Percentiles rank a stretch among this genome's conserved stretches.
These are phyloP conservation scores for Ophiognomonia clavigignenti-juglandacearum DNA, from an alignment of 2,329 filamentous ascomycete species.

Conservation along the genomic window DNA sequence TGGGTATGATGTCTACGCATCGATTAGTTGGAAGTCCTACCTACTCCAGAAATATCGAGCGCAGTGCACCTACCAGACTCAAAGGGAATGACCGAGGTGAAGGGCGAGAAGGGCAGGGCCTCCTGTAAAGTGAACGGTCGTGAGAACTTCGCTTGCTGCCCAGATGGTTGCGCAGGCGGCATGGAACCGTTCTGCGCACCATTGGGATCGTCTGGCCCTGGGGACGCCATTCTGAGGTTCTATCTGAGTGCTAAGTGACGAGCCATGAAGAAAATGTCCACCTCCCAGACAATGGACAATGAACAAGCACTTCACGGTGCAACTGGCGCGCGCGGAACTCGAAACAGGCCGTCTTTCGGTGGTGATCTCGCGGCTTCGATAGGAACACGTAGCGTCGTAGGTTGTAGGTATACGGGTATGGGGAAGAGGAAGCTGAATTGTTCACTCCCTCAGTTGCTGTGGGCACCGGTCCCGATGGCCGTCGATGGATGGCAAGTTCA, in stretches of 20 bases:
- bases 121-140: conserved; percentile 63
- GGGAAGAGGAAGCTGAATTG: too few relatives aligned
- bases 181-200: conserved; percentile 23
- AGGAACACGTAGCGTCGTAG: not conserved
- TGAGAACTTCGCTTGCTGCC: conserved; percentile 19
- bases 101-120: conserved; percentile 76
- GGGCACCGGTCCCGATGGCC: not conserved
- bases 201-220: conserved; percentile 25
- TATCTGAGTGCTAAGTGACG: conserved; percentile 24
- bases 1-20: conserved; percentile 59
- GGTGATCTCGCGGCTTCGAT: conserved; percentile 2
- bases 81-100: conserved; percentile 76
- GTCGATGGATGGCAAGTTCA: conserved; percentile 1
- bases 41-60: too few relatives aligned
- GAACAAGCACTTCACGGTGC: not conserved
- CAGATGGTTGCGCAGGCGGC: conserved; percentile 13
- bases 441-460: too few relatives aligned
- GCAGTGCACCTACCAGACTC: conserved; percentile 57
- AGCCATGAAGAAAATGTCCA: conserved; percentile 9
- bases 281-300: conserved; percentile 4
- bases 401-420: too few relatives aligned
- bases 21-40: not conserved
- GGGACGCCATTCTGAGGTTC: conserved; percentile 27
- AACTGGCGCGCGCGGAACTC: not conserved
- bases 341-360: conserved; percentile 4